These are phyloP conservation scores for Pseudonitzschia pungens DNA, from an alignment of 108 stramenopile genomes.

Conservation along the genomic window DNA sequence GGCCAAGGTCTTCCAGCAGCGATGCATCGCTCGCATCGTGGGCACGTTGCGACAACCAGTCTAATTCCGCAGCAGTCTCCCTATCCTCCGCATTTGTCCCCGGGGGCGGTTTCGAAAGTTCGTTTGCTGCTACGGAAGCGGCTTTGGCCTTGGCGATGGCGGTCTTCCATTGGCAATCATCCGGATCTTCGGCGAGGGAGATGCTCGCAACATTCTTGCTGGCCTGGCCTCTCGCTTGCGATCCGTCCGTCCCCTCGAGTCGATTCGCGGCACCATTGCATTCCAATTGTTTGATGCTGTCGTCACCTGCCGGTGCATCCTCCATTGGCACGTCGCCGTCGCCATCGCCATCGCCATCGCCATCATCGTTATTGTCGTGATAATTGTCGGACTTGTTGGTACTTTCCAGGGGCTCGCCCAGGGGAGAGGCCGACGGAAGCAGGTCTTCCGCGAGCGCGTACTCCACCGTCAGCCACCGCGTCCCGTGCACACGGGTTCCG, in stretches of 20 bases:
- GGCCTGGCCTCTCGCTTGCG: too few species aligned
- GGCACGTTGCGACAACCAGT: conserved; percentile 25
- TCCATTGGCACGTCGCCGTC: neutral
- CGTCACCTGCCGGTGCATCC: neutral
- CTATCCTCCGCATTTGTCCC: neutral
- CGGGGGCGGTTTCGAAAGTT: neutral
- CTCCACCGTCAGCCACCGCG: conserved; percentile 6
- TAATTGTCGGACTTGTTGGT: neutral
- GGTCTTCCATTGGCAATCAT: neutral
- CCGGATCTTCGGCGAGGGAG: neutral
- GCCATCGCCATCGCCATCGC: neutral
- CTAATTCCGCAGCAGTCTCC: neutral
- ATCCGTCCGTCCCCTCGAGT: too few species aligned
- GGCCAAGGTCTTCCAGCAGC: conserved; percentile 48
- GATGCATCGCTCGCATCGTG: conserved; percentile 60
- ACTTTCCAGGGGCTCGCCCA: neutral
- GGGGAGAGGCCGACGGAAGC: too few species aligned
- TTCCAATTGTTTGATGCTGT: too few species aligned
- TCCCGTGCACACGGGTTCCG: conserved; percentile 8
- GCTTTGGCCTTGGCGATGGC: neutral
- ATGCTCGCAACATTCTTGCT: too few species aligned
- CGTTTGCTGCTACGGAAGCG: neutral
- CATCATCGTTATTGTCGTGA: neutral
- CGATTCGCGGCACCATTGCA: too few species aligned
- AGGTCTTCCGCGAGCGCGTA: conserved; percentile 13